Percentiles rank a stretch among this genome's conserved stretches.
Conservation (phyloP, 108 stramenopile genomes). For the Parietichytrium sp. region DNA sequence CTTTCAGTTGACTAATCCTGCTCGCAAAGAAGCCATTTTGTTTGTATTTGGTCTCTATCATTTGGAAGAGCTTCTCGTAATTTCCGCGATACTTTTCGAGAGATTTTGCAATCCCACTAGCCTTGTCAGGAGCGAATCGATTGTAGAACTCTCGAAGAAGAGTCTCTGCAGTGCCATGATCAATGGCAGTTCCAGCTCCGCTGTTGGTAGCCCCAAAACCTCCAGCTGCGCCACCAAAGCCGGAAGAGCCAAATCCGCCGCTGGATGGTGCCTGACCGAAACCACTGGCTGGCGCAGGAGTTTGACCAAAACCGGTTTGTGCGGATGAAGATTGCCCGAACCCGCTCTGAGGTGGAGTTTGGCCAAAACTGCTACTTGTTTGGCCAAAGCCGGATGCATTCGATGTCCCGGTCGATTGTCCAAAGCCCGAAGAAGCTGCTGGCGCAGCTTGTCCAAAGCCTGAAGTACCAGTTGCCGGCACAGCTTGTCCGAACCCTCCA, state of each 20-base stretch:
- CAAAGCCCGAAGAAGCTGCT: not conserved
- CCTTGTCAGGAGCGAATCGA: too few relatives aligned
- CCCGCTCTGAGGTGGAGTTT: not conserved
- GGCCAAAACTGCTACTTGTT: not conserved
- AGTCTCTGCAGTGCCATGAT: not conserved
- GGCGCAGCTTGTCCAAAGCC: not conserved
- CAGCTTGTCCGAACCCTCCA: too few relatives aligned
- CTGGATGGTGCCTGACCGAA: not conserved
- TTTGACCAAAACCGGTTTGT: not conserved
- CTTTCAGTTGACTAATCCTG: too few relatives aligned
- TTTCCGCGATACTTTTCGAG: too few relatives aligned
- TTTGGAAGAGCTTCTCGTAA: too few relatives aligned
- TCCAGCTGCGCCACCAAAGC: not conserved
- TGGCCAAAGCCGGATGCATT: not conserved
- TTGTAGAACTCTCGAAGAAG: too few relatives aligned
- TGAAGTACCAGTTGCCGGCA: not conserved
- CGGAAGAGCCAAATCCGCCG: conserved; percentile 2
- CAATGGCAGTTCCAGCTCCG: not conserved
- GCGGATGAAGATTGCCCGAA: not conserved
- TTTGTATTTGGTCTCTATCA: too few relatives aligned
- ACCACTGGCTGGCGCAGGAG: not conserved
- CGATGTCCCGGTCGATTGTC: not conserved
- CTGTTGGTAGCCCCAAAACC: not conserved
- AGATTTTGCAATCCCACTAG: too few relatives aligned
- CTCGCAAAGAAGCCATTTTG: too few relatives aligned